Evolutionary conservation across 345 rosid genomes (phyloP), one percentile per base, ranked within the genome.

Genomic region (Camelina sativa): DNA sequence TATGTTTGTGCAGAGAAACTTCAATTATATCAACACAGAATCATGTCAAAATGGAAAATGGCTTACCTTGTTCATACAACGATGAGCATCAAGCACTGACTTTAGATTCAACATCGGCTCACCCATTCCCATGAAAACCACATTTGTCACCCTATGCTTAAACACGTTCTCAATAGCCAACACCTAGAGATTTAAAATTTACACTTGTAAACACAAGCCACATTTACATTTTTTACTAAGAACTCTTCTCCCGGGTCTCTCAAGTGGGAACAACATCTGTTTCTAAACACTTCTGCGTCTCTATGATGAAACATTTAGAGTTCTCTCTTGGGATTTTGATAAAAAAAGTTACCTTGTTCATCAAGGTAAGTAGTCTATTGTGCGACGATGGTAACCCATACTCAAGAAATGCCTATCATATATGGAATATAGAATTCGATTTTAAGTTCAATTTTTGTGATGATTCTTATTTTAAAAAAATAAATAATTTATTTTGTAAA

Each of bases 111-210:
- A 81, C 98, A 96, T 92, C 23, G 98, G 99, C 74, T 96, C 99
- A 28, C 98, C 99, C 97, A 89, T 92, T 52, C 99, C 99, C 97
- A 92, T 92, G 73, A 96, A 96, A 32, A 92, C 99, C 20, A 92
- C 97, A 83, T 96, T 96, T 55, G 92, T 88, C 82, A 92, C 99
- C 54, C 98, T 87, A 67, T 86, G 92, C 84, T 92, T 86, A 81
- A 96, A 92, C 48, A 85, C 82, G 28, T 96, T 91, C 87, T 91
- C 99, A 17, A 92, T 83, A 19, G 96, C 99, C 81, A 92, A 79
- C 52, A 96, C 93, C 98, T 92, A 82, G 20, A 72, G 54, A 60
- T 23, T 65, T 53, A 6, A 60, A 56, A 35, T 0, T 61, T 38
- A 47, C 70, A 72, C 40, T 65, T 35, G 17, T 19, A 55, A 54